Evolutionary conservation across 2,329 filamentous ascomycete species (phyloP), one percentile per base, ranked within the genome.

Genomic region (Claviceps pusilla): DNA sequence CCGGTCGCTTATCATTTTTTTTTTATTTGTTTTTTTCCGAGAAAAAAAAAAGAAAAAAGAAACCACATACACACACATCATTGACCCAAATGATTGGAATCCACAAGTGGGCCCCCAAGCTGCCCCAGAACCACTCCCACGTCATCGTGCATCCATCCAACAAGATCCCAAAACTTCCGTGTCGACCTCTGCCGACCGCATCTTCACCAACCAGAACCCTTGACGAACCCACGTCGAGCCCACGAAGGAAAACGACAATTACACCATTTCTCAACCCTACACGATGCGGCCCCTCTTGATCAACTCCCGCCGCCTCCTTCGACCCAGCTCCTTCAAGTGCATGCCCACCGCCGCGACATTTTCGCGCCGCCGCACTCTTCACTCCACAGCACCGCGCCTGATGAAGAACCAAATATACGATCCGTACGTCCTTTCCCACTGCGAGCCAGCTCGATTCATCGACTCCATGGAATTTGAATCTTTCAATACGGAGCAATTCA

Each of bases 341-440:
- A 42, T 31, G 19, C 9, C 7, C 41, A 24, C 39, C 50, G 7
- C 12, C 37, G 48, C 39, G 12, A 3, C 24, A 24, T 31, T 39
- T 5, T 29, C 47, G 14, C 24, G 24, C 28, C 48, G 9, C 37
- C 9, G 10, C 39, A 43, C 47, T 35, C 45, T 56, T 29, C 49
- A 54, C 43, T 59, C 58, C 35, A 54, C 59, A 11, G 46, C 55
- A 31, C 50, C 54, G 5, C 48, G 48, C 12, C 47, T 50, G 28
- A 50, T 55, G 45, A 59, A 58, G 54, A 63, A 62, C 56, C 59
- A 60, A 54, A 46, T 59, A 33, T 57, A 58, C 49, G 56, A 55
- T 45, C 57, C 57, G 59, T 61, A 57, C 16, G 57, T 56, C 7
- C 16, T n/a, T 33, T 19, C 5, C 39, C 12, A 28, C 19, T 19